Base-by-base conservation (phyloP, 1,284 basidiomycete genomes). In the Uromyces viciae-fabae region DNA sequence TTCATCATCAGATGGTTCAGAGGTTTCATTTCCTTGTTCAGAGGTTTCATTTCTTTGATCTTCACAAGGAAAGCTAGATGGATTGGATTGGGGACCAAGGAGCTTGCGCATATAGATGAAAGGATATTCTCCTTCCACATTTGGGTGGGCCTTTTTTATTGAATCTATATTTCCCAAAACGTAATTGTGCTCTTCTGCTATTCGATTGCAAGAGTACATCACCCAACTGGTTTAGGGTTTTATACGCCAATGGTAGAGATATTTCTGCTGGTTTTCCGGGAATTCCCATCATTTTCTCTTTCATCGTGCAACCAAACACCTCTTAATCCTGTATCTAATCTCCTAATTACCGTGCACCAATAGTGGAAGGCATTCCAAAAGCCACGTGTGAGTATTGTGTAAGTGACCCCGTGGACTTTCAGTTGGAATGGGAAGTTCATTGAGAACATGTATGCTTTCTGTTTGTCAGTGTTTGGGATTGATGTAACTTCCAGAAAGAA, bases 251-350 rank as follows among this genome's bases (percentile, higher is more conserved):
- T 25, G 4, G 11, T 38, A 3, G 9, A n/a, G 11, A 49, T 42
- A 3, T 54, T 7, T 22, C 19, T 42, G 19, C 15, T 36, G 3
- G 54, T 22, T 31, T 49, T n/a, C 2, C 31, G 28, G 3, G 46
- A 42, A 9, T 52, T 28, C 9, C 71, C 71, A 54, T 15, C 71
- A 19, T 73, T 52, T 31, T 36, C 4, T 14, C 2, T n/a, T 31
- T 73, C 71, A 33, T 73, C 36, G 14, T 73, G 71, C 2, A 56
- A n/a, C 71, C 71, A 73, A 36, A 73, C 71, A 33, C 71, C 71
- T 28, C 14, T 49, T 46, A 73, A 19, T 22, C 46, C 46, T 22
- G 38, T n/a, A 60, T 28, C 5, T 60, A 7, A 9, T 25, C 11
- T 31, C 8, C 22, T 38, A n/a, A 68, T 14, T 19, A 71, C 68